Evolutionary conservation across 495 filamentous ascomycete genomes (phyloP).

Genomic region (Lepraria neglecta): DNA sequence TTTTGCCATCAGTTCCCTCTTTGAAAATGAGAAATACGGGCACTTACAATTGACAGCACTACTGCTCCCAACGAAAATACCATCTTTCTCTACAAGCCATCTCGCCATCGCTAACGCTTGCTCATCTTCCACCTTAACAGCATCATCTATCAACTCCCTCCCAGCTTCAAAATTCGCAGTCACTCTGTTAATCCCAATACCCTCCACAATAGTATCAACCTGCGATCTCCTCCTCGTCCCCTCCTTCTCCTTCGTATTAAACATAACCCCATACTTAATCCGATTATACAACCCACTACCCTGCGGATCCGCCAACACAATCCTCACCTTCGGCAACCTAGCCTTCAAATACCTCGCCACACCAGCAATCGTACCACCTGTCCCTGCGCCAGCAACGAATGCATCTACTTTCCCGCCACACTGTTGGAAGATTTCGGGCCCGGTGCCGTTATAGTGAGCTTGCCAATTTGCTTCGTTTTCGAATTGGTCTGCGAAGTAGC

Average conservation of each 20-base stretch:
- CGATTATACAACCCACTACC: constrained; percentile 90
- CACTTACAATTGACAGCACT: constrained; percentile 86
- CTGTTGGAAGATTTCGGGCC: constrained; percentile 81
- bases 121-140: constrained; percentile 81
- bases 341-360: constrained; percentile 78
- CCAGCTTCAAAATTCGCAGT: constrained; percentile 90
- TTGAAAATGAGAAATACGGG: neutral
- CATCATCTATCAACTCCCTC: constrained; percentile 76
- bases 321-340: constrained; percentile 47
- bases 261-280: constrained; percentile 92
- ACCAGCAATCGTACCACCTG: constrained; percentile 88
- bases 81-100: constrained; percentile 93
- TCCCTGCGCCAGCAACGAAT: constrained; percentile 93
- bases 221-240: constrained; percentile 82
- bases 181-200: constrained; percentile 87
- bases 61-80: constrained; percentile 88
- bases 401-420: constrained; percentile 72
- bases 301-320: constrained; percentile 89
- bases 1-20: constrained; percentile 25
- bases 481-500: constrained; percentile 97
- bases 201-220: constrained; percentile 94
- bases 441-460: constrained; percentile 76
- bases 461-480: constrained; percentile 81
- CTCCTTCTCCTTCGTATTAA: constrained; percentile 76
- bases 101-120: constrained; percentile 90